These are phyloP conservation scores for Penicillium concentricum DNA, from an alignment of 2,329 filamentous ascomycete species.

Conservation along the genomic window DNA sequence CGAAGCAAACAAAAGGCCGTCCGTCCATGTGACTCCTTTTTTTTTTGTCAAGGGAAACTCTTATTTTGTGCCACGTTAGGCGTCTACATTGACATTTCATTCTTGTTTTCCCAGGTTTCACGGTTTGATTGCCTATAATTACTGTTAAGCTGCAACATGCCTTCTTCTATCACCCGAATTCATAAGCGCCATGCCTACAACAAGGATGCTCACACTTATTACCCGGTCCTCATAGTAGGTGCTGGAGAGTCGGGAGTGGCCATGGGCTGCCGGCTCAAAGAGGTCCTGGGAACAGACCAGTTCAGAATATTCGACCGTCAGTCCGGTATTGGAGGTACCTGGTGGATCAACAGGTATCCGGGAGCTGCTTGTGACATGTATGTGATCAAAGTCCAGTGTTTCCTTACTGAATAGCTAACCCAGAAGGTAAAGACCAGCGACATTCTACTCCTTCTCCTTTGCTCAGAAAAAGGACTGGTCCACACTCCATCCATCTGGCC, in stretches of 20 bases:
- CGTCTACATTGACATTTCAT: too few species aligned
- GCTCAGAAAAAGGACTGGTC: slow-evolving; percentile 54
- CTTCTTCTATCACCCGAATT: slow-evolving; percentile 35
- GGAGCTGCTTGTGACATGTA: slow-evolving; percentile 58
- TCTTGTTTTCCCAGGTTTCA: neutral
- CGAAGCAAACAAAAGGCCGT: neutral
- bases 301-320: slow-evolving; percentile 62
- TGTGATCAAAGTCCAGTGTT: slow-evolving; percentile 2
- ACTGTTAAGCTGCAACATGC: slow-evolving; percentile 18
- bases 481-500: slow-evolving; percentile 48
- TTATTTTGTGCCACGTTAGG: neutral
- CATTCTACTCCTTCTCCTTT: slow-evolving; percentile 59
- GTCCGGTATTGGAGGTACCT: slow-evolving; percentile 61
- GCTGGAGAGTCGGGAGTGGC: slow-evolving; percentile 63
- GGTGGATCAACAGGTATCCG: slow-evolving; percentile 63
- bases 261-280: slow-evolving; percentile 59
- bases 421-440: slow-evolving; percentile 46
- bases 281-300: slow-evolving; percentile 58
- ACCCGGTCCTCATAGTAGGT: slow-evolving; percentile 58
- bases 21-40: neutral
- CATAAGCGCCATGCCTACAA: slow-evolving; percentile 41
- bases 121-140: neutral
- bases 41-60: too few species aligned
- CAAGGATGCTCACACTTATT: slow-evolving; percentile 44
- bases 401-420: neutral